Base-by-base conservation (phyloP, 1,139 yeast species). In the Suzukiozyma palmioleophila region DNA sequence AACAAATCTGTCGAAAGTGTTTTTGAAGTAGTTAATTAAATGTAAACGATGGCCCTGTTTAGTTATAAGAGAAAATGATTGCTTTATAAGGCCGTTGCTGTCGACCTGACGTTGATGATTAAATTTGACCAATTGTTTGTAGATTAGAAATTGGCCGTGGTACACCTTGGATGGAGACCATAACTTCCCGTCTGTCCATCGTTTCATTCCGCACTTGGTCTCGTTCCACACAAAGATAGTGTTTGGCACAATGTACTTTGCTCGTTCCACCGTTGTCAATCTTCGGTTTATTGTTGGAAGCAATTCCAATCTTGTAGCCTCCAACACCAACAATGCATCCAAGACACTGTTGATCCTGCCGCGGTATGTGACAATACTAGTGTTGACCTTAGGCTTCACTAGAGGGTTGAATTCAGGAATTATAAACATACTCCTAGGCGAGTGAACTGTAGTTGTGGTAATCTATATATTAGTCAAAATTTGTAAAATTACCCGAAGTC, bases 131-230 rank as follows among this genome's bases (percentile, higher is more conserved):
- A 81, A 74, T 54, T 83, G 87, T 43, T 75, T 71, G 56, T 83
- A 83, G 5, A 79, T 74, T 33, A 83, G 61, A 50, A 83, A 83
- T 2, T 77, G 71, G 2, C 87, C 86, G 14, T 75, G 70, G 15
- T 32, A 39, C 3, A 83, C 88, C 47, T 87, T 67, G 0, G 85
- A 77, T 2, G 89, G 86, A 42, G 81, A 73, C 89, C 89, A 83
- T 31, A 75, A 67, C 47, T 73, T 72, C 28, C 89, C 87, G 52
- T 83, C 90, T 1, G 90, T 83, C 90, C 90, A 83, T 32, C 89
- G 62, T 47, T 79, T 73, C 80, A 83, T 82, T 13, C 81, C 84
- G 38, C 87, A 79, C 48, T 77, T 81, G 16, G 73, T 66, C 56
- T 83, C 89, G 53, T 79, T 81, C 89, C 89, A 83, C 3, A 81